phyloP scores from a whole-genome alignment of 2,329 filamentous ascomycete genomes.

The Exophiala oligosperma region DNA sequence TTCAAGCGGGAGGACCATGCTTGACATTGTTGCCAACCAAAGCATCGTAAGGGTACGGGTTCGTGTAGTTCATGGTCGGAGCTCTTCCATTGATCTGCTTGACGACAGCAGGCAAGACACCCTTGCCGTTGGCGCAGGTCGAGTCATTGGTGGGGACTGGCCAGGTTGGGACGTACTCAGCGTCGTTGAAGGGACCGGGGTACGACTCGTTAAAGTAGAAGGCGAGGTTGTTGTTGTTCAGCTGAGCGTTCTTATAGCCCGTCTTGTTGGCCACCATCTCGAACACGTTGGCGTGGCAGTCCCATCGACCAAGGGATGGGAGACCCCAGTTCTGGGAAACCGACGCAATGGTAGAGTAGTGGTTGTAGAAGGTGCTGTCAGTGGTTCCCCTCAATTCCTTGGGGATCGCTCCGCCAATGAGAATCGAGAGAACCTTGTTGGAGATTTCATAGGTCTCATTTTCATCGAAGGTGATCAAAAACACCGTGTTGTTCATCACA shows the following conservation, averaged over 20 bases:
- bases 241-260: constrained; percentile 49
- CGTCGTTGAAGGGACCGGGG: constrained; percentile 36
- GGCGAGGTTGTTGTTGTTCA: constrained; percentile 38
- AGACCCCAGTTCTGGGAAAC: constrained; percentile 70
- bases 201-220: constrained; percentile 56
- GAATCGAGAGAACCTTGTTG: constrained; percentile 69
- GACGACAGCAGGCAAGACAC: constrained; percentile 34
- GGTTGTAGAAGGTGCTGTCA: constrained; percentile 70
- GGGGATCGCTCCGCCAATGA: constrained; percentile 74
- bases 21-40: constrained; percentile 9
- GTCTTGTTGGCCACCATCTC: constrained; percentile 61
- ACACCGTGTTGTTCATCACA: constrained; percentile 74
- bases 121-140: constrained; percentile 74
- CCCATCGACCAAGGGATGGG: constrained; percentile 68
- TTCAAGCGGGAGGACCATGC: neutral
- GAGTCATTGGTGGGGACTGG: constrained; percentile 57
- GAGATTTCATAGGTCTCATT: constrained; percentile 66
- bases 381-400: constrained; percentile 63
- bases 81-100: constrained; percentile 10
- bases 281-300: constrained; percentile 72
- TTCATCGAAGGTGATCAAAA: constrained; percentile 79
- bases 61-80: constrained; percentile 19
- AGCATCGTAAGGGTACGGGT: constrained; percentile 17
- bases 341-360: constrained; percentile 69
- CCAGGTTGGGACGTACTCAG: constrained; percentile 26